These are phyloP conservation scores for Ophiostoma triangulosporum DNA, from an alignment of 2,329 filamentous ascomycete species.

Conservation along the genomic window DNA sequence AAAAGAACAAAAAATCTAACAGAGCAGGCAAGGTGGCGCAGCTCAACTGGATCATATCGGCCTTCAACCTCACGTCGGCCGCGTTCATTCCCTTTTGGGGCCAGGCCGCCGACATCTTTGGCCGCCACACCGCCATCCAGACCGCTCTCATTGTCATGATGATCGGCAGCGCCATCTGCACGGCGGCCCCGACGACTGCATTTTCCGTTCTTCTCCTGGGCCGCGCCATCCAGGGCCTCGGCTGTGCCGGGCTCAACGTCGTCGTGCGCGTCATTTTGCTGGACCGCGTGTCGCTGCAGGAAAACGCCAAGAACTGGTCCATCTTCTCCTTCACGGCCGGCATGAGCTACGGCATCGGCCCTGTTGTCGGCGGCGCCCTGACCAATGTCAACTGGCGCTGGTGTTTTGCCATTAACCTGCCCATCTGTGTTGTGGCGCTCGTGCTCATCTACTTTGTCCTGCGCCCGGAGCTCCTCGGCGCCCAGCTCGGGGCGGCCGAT, in stretches of 20 bases:
- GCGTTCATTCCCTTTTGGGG: conserved; percentile 55
- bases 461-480: conserved; percentile 42
- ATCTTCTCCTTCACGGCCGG: conserved; percentile 47
- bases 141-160: conserved; percentile 42
- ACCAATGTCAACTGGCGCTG: conserved; percentile 47
- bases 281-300: conserved; percentile 46
- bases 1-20: conserved; percentile 1
- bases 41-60: conserved; percentile 56
- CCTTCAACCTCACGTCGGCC: conserved; percentile 54
- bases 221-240: conserved; percentile 47
- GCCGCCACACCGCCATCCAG: conserved; percentile 45
- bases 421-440: conserved; percentile 37
- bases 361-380: conserved; percentile 46
- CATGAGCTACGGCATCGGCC: conserved; percentile 45
- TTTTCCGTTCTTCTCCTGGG: conserved; percentile 50
- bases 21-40: conserved; percentile 36
- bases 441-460: conserved; percentile 42
- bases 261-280: conserved; percentile 49
- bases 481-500: conserved; percentile 21
- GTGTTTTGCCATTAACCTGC: conserved; percentile 37
- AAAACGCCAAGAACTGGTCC: conserved; percentile 49
- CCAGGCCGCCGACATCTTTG: conserved; percentile 51
- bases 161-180: conserved; percentile 48
- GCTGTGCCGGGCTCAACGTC: conserved; percentile 47
- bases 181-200: conserved; percentile 36